Conservation (phyloP, 2,329 filamentous ascomycete genomes). For the Metarhizium sp. region DNA sequence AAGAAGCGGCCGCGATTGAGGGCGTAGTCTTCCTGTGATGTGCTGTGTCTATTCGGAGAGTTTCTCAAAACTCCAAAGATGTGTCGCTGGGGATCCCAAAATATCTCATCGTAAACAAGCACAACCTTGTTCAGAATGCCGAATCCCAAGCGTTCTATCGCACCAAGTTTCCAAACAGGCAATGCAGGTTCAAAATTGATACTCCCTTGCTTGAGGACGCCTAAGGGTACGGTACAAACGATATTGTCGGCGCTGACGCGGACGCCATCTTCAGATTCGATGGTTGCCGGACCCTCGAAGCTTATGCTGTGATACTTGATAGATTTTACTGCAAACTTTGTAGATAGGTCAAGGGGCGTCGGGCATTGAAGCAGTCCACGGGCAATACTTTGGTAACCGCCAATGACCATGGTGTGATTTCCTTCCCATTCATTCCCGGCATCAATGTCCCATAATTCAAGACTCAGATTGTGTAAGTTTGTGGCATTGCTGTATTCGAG, state of each 20-base stretch:
- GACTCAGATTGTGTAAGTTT: slow-evolving; percentile 76
- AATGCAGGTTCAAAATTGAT: slow-evolving; percentile 84
- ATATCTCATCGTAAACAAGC: slow-evolving; percentile 76
- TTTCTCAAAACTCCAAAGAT: slow-evolving; percentile 89
- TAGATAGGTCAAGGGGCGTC: slow-evolving; percentile 65
- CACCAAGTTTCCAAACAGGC: slow-evolving; percentile 75
- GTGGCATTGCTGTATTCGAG: slow-evolving; percentile 95
- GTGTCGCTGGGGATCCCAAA: slow-evolving; percentile 84
- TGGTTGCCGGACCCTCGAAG: slow-evolving; percentile 38
- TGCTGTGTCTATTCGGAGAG: slow-evolving; percentile 57
- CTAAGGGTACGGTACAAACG: slow-evolving; percentile 83
- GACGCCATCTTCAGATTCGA: slow-evolving; percentile 72
- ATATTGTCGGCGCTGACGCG: slow-evolving; percentile 76
- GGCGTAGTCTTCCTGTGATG: slow-evolving; percentile 71
- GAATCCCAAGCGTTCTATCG: slow-evolving; percentile 79
- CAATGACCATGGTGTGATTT: slow-evolving; percentile 83
- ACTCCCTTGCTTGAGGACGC: slow-evolving; percentile 75
- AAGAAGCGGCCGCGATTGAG: slow-evolving; percentile 84
- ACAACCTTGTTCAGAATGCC: slow-evolving; percentile 94
- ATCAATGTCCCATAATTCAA: slow-evolving; percentile 93
- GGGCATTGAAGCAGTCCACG: slow-evolving; percentile 75
- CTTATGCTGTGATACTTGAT: slow-evolving; percentile 54
- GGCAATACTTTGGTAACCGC: slow-evolving; percentile 91
- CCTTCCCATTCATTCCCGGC: slow-evolving; percentile 97
- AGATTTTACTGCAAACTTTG: slow-evolving; percentile 61